Evolutionary conservation across 768 basidiomycete genomes (phyloP), one percentile per base, ranked within the genome.

Genomic region (Amanita fuliginea): DNA sequence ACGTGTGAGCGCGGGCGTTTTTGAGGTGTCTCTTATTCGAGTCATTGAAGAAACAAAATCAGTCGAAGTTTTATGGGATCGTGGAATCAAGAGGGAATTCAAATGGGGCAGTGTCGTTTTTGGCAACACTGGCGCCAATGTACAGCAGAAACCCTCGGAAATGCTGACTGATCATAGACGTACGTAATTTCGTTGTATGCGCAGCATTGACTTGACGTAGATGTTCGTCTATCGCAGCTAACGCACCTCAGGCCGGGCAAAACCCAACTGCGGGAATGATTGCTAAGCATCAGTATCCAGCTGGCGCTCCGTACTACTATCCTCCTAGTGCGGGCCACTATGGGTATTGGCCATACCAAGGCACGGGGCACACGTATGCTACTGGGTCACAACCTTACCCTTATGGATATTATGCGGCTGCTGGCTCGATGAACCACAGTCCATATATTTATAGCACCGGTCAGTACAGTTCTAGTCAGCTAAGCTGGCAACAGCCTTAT

Each of bases 51-150:
- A 82, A 54, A 74, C 72, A 1, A 71, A 76, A 45, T 80, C 80
- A 7, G 81, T 94, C 0, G 82, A 85, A 60, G 89, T 94, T 3
- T 61, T 86, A 6, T 93, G 90, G 85, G 86, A 88, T 59, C 70
- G 76, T 22, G 82, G 81, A 6, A 55, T 78, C 33, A 84, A 80
- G 64, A 72, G 78, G 48, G 86, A 88, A 61, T 86, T 90, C 59
- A 88, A 86, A 61, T 90, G 87, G 87, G 77, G 80, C 24, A 81
- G 80, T 56, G 78, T 90, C 16, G 74, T 89, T 16, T 83, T 87
- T 52, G 86, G 84, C n/a, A 80, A 73, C 43, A 81, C 77, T 1
- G 83, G 85, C 42, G 76, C 70, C 4, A 78, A 80, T 47, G 76
- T 86, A n/a, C 75, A 75, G 46, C 83, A 85, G 59, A 86, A 83